Evolutionary conservation across 1,284 basidiomycete genomes (phyloP).

Genomic region (Somion occarium): DNA sequence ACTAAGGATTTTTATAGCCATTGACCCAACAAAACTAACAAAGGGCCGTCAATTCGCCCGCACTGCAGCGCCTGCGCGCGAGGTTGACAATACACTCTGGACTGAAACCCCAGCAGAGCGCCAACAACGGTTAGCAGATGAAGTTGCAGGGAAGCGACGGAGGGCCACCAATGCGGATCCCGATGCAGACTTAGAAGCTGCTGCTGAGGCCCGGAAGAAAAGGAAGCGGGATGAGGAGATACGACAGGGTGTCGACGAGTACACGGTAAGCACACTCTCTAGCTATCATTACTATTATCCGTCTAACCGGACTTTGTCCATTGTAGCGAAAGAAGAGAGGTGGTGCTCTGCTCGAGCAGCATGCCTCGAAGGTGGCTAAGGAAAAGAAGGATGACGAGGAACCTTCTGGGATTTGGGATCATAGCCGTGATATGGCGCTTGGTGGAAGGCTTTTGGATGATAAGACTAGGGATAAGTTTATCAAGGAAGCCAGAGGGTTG

Average conservation of each 20-base stretch:
- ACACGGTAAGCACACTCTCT: constrained; percentile 57
- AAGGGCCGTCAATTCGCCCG: constrained; percentile 77
- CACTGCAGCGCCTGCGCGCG: constrained; percentile 41
- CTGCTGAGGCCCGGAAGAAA: constrained; percentile 44
- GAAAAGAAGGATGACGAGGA: constrained; percentile 43
- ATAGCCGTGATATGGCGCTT: constrained; percentile 79
- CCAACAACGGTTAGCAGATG: constrained; percentile 80
- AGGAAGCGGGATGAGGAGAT: constrained; percentile 64
- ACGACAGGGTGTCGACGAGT: constrained; percentile 65
- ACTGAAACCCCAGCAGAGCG: constrained; percentile 90
- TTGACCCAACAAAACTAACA: constrained; percentile 65
- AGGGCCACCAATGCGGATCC: constrained; percentile 53
- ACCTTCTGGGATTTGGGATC: constrained; percentile 79
- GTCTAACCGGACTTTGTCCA: background rate
- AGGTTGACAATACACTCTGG: constrained; percentile 69
- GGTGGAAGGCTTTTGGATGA: constrained; percentile 85
- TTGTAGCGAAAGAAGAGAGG: constrained; percentile 61
- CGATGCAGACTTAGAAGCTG: constrained; percentile 37
- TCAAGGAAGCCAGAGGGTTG: constrained; percentile 74
- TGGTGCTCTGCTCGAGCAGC: constrained; percentile 65
- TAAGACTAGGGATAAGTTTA: constrained; percentile 66
- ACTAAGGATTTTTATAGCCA: constrained; percentile 29
- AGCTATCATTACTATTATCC: background rate
- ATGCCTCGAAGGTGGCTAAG: constrained; percentile 31
- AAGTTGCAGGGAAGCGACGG: constrained; percentile 79